A percentile compares a stretch with the other conserved stretches of the same genome.
Conservation (phyloP, 441 rosid species). For the Brassica hybrid region DNA sequence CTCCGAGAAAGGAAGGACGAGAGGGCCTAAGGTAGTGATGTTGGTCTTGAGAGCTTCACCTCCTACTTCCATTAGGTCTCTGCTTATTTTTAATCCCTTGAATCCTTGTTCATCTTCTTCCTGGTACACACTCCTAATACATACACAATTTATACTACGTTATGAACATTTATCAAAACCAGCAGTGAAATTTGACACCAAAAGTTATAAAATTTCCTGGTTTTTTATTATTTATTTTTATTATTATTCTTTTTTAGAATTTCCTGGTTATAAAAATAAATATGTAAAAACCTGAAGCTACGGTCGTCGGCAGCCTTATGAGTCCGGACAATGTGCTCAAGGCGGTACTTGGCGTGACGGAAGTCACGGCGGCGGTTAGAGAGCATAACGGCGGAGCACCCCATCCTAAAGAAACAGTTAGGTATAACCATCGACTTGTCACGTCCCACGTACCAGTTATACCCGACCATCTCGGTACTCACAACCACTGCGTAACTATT, state of each 20-base stretch:
- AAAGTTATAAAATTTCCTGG: too few species aligned
- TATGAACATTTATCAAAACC: not conserved
- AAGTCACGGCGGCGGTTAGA: constrained; percentile 83
- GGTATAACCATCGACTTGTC: constrained; percentile 87
- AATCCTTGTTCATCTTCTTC: constrained; percentile 83
- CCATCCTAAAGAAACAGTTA: constrained; percentile 88
- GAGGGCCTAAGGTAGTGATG: constrained; percentile 92
- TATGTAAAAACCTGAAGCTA: constrained; percentile 86
- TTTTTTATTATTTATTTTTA: too few species aligned
- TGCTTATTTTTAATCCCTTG: constrained; percentile 79
- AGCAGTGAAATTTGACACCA: too few species aligned
- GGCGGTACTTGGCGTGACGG: constrained; percentile 75
- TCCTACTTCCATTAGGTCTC: constrained; percentile 82
- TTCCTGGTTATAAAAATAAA: too few species aligned
- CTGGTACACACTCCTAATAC: constrained; percentile 69
- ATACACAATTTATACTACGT: constrained; percentile 6
- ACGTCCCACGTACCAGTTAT: constrained; percentile 79
- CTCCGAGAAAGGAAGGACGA: constrained; percentile 89
- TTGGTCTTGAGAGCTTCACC: constrained; percentile 90
- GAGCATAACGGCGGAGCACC: constrained; percentile 76
- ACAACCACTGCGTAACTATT: constrained; percentile 82
- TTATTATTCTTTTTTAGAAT: too few species aligned
- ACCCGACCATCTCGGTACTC: constrained; percentile 92
- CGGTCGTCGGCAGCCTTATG: constrained; percentile 93
- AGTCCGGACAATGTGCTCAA: constrained; percentile 85